Evolutionary conservation across 2,329 filamentous ascomycete species (phyloP), one percentile per base, ranked within the genome.

Genomic region (Fusarium coffeatum): DNA sequence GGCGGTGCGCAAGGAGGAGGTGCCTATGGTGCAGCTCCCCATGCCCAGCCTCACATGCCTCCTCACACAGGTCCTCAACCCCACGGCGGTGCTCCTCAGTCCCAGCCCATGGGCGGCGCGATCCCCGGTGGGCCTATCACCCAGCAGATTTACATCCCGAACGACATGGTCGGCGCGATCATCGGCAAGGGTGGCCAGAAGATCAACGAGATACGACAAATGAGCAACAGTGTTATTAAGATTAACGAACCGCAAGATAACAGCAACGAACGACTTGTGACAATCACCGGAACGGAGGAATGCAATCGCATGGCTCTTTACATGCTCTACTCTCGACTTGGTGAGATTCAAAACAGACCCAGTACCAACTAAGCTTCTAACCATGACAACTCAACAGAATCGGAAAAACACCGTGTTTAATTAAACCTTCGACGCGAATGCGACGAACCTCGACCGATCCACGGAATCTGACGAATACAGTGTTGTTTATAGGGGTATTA

Each of bases 231-330:
- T 83, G 94, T 99, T 48, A 98, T 99, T 81, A 99, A 99, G 86
- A 99, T 99, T 86, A 98, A 99, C 79, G 96, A 99, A 80, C 96
- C 96, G 2, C 96, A 98, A 80, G 96, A 98, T 81, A 98, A 97
- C 83, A 98, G 93, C 86, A 99, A 98, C 78, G 96, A 99, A 85
- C 91, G 96, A 68, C 85, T 99, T 64, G 96, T 99, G 61, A 99
- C 96, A 18, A 97, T 99, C 74, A 98, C 96, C 3, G 96, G 96
- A 71, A 98, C 96, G 8, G 94, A 97, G 76, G 96, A 99, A 82
- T 98, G 94, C 85, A 99, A 99, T 83, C 93, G 97, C 78, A 98
- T 99, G 94, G 96, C 96, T n/a, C 84, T 99, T 59, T 99, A 98
- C 83, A 98, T 99, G 94, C 89, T 99, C 58, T 99, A 99, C 83